Base-by-base conservation (phyloP, 208 protist species). In the Herpetomonas samuelpessoai region DNA sequence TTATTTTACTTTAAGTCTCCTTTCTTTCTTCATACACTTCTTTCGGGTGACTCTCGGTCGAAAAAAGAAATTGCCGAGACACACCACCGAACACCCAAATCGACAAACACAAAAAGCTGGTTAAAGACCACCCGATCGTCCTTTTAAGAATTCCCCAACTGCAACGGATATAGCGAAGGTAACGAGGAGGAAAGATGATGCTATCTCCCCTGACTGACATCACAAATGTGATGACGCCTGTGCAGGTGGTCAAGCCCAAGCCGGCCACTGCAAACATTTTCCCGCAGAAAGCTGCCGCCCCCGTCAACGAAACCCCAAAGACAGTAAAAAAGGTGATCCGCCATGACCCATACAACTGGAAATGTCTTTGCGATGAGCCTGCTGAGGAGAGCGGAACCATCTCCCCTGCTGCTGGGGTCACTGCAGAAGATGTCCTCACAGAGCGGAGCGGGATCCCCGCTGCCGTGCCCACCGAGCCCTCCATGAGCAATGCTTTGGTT, bases 331-430 rank as follows among this genome's bases (percentile, higher is more conserved):
- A 47, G 2, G 28, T 81, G 21, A 35, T 38, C 2, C 75, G 76
- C 2, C 80, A 93, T 62, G 68, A 93, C 60, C 87, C 87, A 3
- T 93, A 93, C 57, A 38, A 64, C 14, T 90, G 76, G 71, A 88
- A 87, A 35, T 89, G 83, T 54, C 65, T 93, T 38, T 68, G 61
- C 9, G 73, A 87, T 4, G 75, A 72, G n/a, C 48, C 31, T 22
- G 22, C 7, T 10, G 21, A 3, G 2, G 24, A 49, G 14, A 66
- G 79, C 48, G 52, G 54, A 0, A 49, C 62, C 1, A 1, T 41
- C 19, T 24, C 66, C 12, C 35, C n/a, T 3, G 21, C 54, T 0
- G 29, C 46, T 12, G 53, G 46, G 7, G 24, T 59, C 22, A 55
- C 68, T 47, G 25, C 24, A 10, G 66, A 79, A 28, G 77, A 89